Percentiles rank a stretch among this genome's conserved stretches.
phyloP scores from a whole-genome alignment of 768 basidiomycete genomes.

The Amanita thiersii region DNA sequence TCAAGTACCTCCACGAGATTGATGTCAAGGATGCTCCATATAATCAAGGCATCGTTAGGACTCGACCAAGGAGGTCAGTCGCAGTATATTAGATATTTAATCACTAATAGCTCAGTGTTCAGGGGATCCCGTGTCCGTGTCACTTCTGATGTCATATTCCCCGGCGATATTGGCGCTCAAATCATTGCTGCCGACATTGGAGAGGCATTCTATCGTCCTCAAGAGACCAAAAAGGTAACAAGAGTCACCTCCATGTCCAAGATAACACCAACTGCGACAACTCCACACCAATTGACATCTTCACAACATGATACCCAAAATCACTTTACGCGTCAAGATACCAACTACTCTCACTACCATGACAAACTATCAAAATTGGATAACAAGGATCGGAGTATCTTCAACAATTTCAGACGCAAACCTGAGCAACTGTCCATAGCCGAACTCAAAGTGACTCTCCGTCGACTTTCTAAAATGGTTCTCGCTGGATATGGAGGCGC shows the following conservation, averaged over 20 bases:
- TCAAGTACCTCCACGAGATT: conserved; percentile 57
- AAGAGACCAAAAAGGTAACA: neutral
- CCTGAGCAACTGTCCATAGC: conserved; percentile 22
- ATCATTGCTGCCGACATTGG: conserved; percentile 79
- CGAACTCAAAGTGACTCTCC: conserved; percentile 62
- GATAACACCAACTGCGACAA: neutral
- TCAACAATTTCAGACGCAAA: conserved; percentile 9
- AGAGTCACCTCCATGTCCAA: neutral
- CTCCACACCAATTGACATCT: conserved; percentile 8
- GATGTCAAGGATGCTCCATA: conserved; percentile 41
- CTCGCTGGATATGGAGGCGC: conserved; percentile 83
- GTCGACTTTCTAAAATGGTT: conserved; percentile 75
- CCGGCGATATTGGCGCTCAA: conserved; percentile 54
- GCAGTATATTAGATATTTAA: neutral
- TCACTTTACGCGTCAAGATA: conserved; percentile 1
- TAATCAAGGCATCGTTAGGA: conserved; percentile 15
- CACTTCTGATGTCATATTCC: conserved; percentile 64
- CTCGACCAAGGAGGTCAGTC: conserved; percentile 27
- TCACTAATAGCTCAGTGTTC: neutral
- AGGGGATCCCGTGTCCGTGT: conserved; percentile 60
- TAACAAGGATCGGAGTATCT: too few relatives aligned
- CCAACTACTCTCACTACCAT: neutral
- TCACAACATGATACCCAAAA: neutral
- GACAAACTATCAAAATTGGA: too few relatives aligned
- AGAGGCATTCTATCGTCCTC: conserved; percentile 33